phyloP scores from a whole-genome alignment of 1,284 basidiomycete species.

The Pseudomicrostroma phylloplanum region DNA sequence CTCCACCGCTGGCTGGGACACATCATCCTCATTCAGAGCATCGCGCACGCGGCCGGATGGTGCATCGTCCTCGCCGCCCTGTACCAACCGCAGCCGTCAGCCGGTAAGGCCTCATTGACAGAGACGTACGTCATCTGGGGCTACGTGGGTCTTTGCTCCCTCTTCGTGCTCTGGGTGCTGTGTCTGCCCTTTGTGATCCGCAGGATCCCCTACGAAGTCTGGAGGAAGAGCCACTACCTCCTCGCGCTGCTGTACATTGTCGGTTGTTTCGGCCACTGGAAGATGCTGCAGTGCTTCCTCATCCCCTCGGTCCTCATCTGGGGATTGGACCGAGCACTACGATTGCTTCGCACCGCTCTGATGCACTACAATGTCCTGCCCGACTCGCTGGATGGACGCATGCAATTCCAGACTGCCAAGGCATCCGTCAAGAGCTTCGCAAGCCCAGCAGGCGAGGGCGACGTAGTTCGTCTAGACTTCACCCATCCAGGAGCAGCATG shows the following conservation, averaged over 20 bases:
- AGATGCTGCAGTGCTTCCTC: conserved; percentile 19
- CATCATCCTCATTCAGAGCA: conserved; percentile 19
- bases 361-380: conserved; percentile 18
- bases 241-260: conserved; percentile 23
- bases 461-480: conserved; percentile 20
- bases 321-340: conserved; percentile 13
- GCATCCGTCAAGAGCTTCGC: conserved; percentile 11
- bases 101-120: conserved; percentile 11
- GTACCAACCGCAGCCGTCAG: conserved; percentile 20
- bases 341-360: conserved; percentile 11
- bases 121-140: conserved; percentile 21
- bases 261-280: conserved; percentile 24
- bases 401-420: conserved; percentile 8
- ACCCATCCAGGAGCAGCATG: conserved; percentile 16
- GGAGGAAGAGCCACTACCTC: conserved; percentile 21
- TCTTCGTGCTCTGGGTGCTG: conserved; percentile 16
- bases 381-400: conserved; percentile 4
- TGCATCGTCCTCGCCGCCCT: conserved; percentile 18
- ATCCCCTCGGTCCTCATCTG: conserved; percentile 19
- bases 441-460: conserved; percentile 9
- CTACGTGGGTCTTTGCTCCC: conserved; percentile 16
- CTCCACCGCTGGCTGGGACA: conserved; percentile 23
- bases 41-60: conserved; percentile 21
- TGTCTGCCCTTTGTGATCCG: conserved; percentile 14
- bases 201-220: conserved; percentile 17